Percentiles rank a stretch among this genome's conserved stretches.
Evolutionary conservation across 305 asterid species (phyloP).

Genomic region (Solanum hybrid): DNA sequence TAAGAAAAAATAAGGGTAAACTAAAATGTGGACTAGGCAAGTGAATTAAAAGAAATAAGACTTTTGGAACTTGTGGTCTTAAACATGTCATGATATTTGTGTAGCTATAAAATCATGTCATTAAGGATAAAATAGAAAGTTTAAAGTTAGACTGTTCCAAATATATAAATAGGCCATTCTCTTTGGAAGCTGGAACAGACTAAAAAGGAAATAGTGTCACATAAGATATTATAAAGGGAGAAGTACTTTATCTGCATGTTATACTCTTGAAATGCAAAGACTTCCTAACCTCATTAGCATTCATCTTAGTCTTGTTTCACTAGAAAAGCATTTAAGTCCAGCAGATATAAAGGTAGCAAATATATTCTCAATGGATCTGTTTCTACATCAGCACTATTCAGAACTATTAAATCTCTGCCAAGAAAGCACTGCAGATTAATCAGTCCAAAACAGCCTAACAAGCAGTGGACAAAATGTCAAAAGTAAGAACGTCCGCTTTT

Average conservation of each 20-base stretch:
- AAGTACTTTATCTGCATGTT: background rate
- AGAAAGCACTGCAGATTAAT: background rate
- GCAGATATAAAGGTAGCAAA: background rate
- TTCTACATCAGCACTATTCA: background rate
- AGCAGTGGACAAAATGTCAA: background rate
- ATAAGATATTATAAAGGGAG: background rate
- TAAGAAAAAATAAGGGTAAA: background rate
- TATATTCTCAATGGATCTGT: background rate
- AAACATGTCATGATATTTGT: background rate
- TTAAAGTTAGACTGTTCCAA: background rate
- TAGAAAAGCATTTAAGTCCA: background rate
- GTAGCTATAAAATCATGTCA: background rate
- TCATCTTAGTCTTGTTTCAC: background rate
- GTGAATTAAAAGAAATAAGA: background rate
- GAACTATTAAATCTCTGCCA: background rate
- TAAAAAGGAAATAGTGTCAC: background rate
- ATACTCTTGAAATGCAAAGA: background rate
- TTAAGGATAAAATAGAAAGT: background rate
- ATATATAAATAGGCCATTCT: background rate
- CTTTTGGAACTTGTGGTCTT: background rate
- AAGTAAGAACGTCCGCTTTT: background rate
- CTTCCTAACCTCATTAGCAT: background rate
- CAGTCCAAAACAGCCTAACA: background rate
- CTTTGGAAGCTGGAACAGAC: background rate
- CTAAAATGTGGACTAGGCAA: background rate